phyloP scores from a whole-genome alignment of 768 basidiomycete genomes.

The Postia placenta region DNA sequence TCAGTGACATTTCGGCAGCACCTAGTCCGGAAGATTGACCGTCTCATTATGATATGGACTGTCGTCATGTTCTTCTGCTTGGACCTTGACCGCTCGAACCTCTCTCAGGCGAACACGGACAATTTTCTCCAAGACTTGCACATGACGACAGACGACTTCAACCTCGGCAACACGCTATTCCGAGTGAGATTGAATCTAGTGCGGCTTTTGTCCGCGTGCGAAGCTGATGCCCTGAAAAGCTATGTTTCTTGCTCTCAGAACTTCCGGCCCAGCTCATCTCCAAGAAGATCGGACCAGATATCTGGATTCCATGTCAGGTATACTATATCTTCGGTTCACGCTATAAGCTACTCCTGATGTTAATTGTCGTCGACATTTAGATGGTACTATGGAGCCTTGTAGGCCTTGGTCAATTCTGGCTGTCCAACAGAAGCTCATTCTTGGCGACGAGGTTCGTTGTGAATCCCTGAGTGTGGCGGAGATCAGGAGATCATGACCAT shows the following conservation, averaged over 20 bases:
- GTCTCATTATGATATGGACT: conserved; percentile 55
- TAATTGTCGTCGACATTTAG: conserved; percentile 18
- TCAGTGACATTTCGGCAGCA: conserved; percentile 25
- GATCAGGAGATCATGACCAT: not conserved
- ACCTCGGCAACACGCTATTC: conserved; percentile 57
- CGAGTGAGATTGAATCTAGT: conserved; percentile 30
- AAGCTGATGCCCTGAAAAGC: too few species aligned
- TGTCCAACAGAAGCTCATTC: conserved; percentile 46
- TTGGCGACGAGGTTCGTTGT: conserved; percentile 41
- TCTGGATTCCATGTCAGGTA: conserved; percentile 59
- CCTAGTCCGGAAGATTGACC: conserved; percentile 55
- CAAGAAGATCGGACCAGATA: conserved; percentile 61
- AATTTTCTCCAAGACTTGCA: conserved; percentile 58
- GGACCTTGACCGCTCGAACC: conserved; percentile 53
- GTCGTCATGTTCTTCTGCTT: conserved; percentile 59
- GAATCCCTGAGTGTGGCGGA: not conserved
- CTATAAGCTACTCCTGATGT: not conserved
- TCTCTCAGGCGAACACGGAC: conserved; percentile 63
- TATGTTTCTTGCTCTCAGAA: conserved; percentile 37
- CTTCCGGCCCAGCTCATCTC: conserved; percentile 66
- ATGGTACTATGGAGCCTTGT: conserved; percentile 54
- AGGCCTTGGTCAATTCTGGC: conserved; percentile 52
- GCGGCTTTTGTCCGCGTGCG: too few species aligned
- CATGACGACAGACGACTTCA: conserved; percentile 59
- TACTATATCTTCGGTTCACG: not conserved